These are phyloP conservation scores for Globisporangium carolinianum DNA, from an alignment of 352 stramenopile species.

Conservation along the genomic window DNA sequence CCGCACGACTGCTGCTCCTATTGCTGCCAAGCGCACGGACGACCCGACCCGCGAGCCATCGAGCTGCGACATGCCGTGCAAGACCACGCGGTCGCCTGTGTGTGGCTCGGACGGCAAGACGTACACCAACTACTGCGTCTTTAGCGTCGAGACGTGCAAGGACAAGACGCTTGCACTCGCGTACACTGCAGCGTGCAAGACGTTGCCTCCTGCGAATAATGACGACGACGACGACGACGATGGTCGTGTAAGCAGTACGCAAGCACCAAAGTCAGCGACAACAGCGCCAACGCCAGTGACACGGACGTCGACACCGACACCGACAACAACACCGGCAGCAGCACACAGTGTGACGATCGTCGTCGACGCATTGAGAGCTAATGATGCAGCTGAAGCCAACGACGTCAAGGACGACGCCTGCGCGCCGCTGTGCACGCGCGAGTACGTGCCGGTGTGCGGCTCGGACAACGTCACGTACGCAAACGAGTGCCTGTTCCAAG, in stretches of 20 bases:
- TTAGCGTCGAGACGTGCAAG: slow-evolving; percentile 19
- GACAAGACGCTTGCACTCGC: slow-evolving; percentile 20
- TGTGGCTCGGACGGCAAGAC: slow-evolving; percentile 22
- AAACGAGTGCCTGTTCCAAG: slow-evolving; percentile 20
- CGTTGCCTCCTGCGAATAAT: slow-evolving; percentile 3
- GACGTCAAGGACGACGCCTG: slow-evolving; percentile 6
- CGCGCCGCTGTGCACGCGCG: slow-evolving; percentile 15
- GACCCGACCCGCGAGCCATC: neutral
- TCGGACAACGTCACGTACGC: slow-evolving; percentile 23
- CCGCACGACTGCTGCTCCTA: neutral
- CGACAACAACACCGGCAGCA: neutral
- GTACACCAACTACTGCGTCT: slow-evolving; percentile 23
- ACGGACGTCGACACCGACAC: neutral
- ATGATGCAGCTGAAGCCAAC: neutral
- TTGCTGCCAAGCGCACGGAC: neutral
- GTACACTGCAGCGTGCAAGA: slow-evolving; percentile 15
- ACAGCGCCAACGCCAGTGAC: neutral
- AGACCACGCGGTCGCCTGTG: slow-evolving; percentile 3
- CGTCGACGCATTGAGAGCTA: neutral
- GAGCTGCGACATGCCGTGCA: slow-evolving; percentile 5
- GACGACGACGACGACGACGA: neutral
- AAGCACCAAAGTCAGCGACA: neutral
- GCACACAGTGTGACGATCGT: neutral
- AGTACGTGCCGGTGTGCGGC: slow-evolving; percentile 28
- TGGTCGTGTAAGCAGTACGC: slow-evolving; percentile 1